These are phyloP conservation scores for Ustilago lituana DNA, from an alignment of 1,284 basidiomycete species.

Conservation along the genomic window DNA sequence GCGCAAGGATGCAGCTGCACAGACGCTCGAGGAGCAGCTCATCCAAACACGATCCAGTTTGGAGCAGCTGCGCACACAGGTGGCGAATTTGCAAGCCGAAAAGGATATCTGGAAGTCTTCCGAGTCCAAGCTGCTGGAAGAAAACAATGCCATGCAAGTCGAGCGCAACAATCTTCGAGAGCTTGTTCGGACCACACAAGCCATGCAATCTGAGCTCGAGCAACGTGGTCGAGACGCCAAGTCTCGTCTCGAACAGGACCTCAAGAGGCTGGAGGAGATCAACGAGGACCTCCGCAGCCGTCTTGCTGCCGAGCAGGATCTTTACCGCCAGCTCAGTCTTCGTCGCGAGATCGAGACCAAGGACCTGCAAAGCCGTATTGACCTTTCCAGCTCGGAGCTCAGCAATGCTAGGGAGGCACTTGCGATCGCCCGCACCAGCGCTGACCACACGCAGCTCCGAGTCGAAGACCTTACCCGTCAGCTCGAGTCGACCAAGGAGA, in stretches of 20 bases:
- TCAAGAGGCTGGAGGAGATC: slow-evolving; percentile 73
- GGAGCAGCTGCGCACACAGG: slow-evolving; percentile 75
- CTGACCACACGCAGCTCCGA: slow-evolving; percentile 80
- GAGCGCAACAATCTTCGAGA: slow-evolving; percentile 86
- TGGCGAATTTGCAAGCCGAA: slow-evolving; percentile 85
- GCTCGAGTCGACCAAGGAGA: slow-evolving; percentile 80
- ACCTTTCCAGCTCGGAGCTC: slow-evolving; percentile 77
- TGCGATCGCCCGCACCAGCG: slow-evolving; percentile 80
- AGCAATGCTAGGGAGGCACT: slow-evolving; percentile 78
- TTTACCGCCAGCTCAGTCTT: slow-evolving; percentile 76
- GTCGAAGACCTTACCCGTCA: slow-evolving; percentile 78
- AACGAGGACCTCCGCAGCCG: slow-evolving; percentile 80
- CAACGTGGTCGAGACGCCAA: slow-evolving; percentile 82
- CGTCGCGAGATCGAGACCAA: slow-evolving; percentile 83
- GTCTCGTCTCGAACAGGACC: slow-evolving; percentile 79
- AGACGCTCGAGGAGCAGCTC: slow-evolving; percentile 75
- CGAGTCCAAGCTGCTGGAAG: slow-evolving; percentile 74
- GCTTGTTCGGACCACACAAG: slow-evolving; percentile 85
- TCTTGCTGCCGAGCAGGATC: slow-evolving; percentile 81
- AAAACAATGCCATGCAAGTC: slow-evolving; percentile 80
- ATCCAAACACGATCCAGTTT: slow-evolving; percentile 30
- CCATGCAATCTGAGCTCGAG: slow-evolving; percentile 87
- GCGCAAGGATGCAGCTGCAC: slow-evolving; percentile 69
- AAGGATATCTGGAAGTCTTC: slow-evolving; percentile 72
- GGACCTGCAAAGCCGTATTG: slow-evolving; percentile 78